Evolutionary conservation across 2,329 filamentous ascomycete species (phyloP).

Genomic region (Aspergillus uvarum): DNA sequence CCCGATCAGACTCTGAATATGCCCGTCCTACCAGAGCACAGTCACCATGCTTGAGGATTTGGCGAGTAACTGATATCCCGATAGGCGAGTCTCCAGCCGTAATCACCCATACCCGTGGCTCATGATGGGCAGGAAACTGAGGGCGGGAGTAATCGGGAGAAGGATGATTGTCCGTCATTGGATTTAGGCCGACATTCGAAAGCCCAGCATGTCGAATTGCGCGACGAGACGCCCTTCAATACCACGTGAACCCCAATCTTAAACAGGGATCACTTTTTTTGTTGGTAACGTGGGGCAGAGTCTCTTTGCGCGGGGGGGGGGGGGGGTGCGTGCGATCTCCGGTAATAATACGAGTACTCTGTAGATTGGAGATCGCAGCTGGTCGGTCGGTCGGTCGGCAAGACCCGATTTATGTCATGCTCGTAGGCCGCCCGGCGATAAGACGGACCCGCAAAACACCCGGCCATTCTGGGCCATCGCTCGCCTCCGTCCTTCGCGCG

Average conservation of each 20-base stretch:
- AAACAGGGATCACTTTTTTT: neutral
- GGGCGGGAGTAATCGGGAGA: conserved; percentile 34
- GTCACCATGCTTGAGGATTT: conserved; percentile 86
- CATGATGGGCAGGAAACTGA: conserved; percentile 61
- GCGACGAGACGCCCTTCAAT: conserved; percentile 11
- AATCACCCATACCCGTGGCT: conserved; percentile 87
- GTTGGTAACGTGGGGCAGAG: neutral
- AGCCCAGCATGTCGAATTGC: conserved; percentile 30
- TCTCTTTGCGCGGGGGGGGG: neutral
- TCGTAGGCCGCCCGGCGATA: conserved; percentile 6
- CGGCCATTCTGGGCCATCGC: conserved; percentile 11
- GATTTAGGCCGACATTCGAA: conserved; percentile 24
- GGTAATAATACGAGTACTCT: neutral
- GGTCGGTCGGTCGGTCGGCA: neutral
- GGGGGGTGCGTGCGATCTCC: neutral
- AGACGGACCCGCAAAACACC: conserved; percentile 6
- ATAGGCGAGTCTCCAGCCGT: conserved; percentile 84
- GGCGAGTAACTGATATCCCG: conserved; percentile 75
- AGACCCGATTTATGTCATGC: conserved; percentile 7
- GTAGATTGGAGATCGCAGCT: neutral
- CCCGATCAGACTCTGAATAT: conserved; percentile 70
- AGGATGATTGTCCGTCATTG: conserved; percentile 39
- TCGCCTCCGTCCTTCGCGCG: conserved; percentile 10
- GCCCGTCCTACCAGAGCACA: conserved; percentile 82
- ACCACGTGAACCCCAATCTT: neutral